phyloP scores from a whole-genome alignment of 129 eudicot genomes.

The Lactuca sativa region DNA sequence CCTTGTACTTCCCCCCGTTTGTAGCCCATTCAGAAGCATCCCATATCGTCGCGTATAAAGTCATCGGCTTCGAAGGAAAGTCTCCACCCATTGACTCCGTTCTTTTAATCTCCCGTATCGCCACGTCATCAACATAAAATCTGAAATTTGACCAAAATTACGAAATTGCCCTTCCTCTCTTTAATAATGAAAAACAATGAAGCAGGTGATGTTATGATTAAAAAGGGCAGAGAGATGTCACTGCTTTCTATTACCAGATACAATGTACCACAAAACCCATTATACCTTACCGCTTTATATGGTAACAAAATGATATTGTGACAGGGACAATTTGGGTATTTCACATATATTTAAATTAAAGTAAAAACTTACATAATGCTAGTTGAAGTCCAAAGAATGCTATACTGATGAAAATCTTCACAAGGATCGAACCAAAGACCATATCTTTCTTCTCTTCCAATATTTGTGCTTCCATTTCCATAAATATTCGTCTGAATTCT shows the following conservation, averaged over 20 bases:
- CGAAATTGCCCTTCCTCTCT: background rate
- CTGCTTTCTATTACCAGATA: conserved; percentile 35
- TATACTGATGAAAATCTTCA: conserved; percentile 85
- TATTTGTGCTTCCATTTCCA: conserved; percentile 92
- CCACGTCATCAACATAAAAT: conserved; percentile 75
- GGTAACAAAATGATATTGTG: conserved; percentile 23
- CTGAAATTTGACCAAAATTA: conserved; percentile 38
- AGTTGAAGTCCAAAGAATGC: conserved; percentile 79
- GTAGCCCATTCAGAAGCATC: conserved; percentile 97
- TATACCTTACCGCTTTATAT: conserved; percentile 37
- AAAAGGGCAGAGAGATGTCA: conserved; percentile 39
- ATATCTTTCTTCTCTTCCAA: conserved; percentile 93
- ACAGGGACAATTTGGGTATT: conserved; percentile 37
- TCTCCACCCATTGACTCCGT: conserved; percentile 82
- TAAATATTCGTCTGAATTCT: conserved; percentile 89
- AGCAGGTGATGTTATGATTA: conserved; percentile 40
- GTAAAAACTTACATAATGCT: conserved; percentile 65
- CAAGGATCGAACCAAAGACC: conserved; percentile 94
- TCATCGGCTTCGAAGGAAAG: conserved; percentile 93
- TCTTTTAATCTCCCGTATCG: conserved; percentile 79
- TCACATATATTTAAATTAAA: conserved; percentile 5
- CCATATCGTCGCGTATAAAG: conserved; percentile 88
- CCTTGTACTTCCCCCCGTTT: conserved; percentile 85
- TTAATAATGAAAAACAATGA: conserved; percentile 22
- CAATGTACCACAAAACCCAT: conserved; percentile 35